Evolutionary conservation across 2,329 filamentous ascomycete genomes (phyloP).

Genomic region (Colletotrichum sidae): DNA sequence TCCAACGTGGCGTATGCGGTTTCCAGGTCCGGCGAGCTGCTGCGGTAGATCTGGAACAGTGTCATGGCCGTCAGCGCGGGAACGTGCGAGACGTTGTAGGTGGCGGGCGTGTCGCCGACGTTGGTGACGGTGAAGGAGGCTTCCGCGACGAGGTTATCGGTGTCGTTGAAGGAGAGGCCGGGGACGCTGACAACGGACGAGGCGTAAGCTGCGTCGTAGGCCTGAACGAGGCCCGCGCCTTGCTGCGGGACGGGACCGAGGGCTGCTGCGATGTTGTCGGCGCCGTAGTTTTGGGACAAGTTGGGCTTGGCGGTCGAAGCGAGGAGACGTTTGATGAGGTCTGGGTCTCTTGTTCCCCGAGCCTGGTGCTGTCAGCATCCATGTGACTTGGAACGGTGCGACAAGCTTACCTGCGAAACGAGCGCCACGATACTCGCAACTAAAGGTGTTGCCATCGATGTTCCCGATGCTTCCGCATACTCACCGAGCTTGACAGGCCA

Average conservation of each 20-base stretch:
- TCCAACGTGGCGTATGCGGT: conserved; percentile 46
- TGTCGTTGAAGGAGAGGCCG: conserved; percentile 73
- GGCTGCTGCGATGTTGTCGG: conserved; percentile 1
- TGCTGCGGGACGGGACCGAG: conserved; percentile 68
- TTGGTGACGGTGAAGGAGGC: conserved; percentile 68
- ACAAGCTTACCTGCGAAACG: conserved; percentile 55
- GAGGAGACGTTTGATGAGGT: conserved; percentile 60
- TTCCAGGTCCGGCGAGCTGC: conserved; percentile 41
- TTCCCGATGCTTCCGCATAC: conserved; percentile 67
- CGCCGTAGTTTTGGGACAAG: conserved; percentile 37
- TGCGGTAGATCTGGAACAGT: conserved; percentile 58
- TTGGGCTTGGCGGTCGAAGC: conserved; percentile 62
- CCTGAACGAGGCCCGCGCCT: conserved; percentile 70
- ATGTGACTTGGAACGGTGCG: not conserved
- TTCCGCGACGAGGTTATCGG: conserved; percentile 62
- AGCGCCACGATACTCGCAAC: conserved; percentile 67
- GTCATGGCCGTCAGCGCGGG: conserved; percentile 56
- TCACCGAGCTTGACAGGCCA: conserved; percentile 58
- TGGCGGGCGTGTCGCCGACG: conserved; percentile 57
- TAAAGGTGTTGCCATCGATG: conserved; percentile 71
- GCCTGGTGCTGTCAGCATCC: conserved; percentile 1
- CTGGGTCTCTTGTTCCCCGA: conserved; percentile 61
- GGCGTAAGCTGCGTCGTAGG: conserved; percentile 67
- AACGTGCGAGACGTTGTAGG: conserved; percentile 63
- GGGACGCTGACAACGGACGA: conserved; percentile 64